phyloP scores from a whole-genome alignment of 2,329 filamentous ascomycete species.

The Polychaeton citri region DNA sequence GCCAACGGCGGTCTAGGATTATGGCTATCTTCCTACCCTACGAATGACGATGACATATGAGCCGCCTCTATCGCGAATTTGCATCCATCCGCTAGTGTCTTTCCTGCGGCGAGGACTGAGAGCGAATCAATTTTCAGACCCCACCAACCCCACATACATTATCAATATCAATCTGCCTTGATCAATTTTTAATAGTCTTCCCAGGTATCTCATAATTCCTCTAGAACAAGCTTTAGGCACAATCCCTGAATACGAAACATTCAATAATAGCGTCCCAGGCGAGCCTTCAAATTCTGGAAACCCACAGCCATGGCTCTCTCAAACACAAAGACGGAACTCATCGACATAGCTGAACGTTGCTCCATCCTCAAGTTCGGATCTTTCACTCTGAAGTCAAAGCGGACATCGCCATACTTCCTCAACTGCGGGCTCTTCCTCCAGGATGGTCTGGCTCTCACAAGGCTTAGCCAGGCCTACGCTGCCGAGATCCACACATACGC shows the following conservation, averaged over 20 bases:
- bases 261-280: too few relatives aligned
- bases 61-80: too few relatives aligned
- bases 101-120: too few relatives aligned
- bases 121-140: not conserved
- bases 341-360: slow-evolving; percentile 53
- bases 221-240: too few relatives aligned
- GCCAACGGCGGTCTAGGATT: too few relatives aligned
- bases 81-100: too few relatives aligned
- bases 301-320: not conserved
- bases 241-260: too few relatives aligned
- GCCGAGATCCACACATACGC: slow-evolving; percentile 37
- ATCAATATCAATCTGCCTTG: not conserved
- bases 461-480: slow-evolving; percentile 74
- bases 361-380: slow-evolving; percentile 67
- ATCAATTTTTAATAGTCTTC: not conserved
- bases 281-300: too few relatives aligned
- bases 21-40: too few relatives aligned
- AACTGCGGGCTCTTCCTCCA: slow-evolving; percentile 87
- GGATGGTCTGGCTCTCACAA: slow-evolving; percentile 54
- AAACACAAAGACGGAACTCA: slow-evolving; percentile 50
- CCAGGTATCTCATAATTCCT: too few relatives aligned
- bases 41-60: too few relatives aligned
- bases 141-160: not conserved
- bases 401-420: slow-evolving; percentile 91
- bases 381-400: slow-evolving; percentile 85